phyloP scores from a whole-genome alignment of 164 flowering plant species.

The Vitis riparia region DNA sequence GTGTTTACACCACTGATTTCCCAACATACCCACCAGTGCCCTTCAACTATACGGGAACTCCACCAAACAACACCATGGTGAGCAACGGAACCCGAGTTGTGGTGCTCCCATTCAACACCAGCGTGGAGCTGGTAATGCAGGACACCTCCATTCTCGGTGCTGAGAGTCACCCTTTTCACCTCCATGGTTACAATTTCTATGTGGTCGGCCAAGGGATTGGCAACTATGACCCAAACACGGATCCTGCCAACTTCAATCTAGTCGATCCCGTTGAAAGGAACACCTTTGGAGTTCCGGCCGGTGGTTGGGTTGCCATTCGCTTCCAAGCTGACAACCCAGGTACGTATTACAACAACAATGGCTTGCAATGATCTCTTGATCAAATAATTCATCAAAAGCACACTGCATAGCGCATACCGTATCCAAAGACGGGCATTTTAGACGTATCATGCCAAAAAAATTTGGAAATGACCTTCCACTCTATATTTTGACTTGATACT shows the following conservation, averaged over 20 bases:
- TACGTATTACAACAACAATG: conserved; percentile 1
- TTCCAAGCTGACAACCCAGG: conserved; percentile 67
- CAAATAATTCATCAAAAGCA: not conserved
- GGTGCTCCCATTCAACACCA: conserved; percentile 45
- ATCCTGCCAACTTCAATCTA: conserved; percentile 46
- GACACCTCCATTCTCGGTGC: conserved; percentile 51
- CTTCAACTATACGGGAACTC: conserved; percentile 49
- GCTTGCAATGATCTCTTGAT: not conserved
- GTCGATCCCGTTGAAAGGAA: conserved; percentile 60
- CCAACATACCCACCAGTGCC: conserved; percentile 30
- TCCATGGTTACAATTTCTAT: conserved; percentile 62
- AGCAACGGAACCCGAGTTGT: conserved; percentile 39
- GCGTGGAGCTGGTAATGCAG: conserved; percentile 57
- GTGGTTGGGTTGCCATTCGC: conserved; percentile 64
- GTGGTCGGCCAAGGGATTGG: conserved; percentile 57
- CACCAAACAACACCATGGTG: conserved; percentile 47
- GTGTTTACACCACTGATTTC: conserved; percentile 58
- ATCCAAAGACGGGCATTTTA: no score
- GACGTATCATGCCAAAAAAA: no score
- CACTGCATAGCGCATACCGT: no score
- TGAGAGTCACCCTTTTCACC: conserved; percentile 63
- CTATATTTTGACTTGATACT: no score
- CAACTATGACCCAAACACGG: conserved; percentile 44
- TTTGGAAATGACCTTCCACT: no score
- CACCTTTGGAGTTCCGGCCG: conserved; percentile 53